Evolutionary conservation across 805 yeast genomes (phyloP).

Genomic region (Ogataea saltuana): DNA sequence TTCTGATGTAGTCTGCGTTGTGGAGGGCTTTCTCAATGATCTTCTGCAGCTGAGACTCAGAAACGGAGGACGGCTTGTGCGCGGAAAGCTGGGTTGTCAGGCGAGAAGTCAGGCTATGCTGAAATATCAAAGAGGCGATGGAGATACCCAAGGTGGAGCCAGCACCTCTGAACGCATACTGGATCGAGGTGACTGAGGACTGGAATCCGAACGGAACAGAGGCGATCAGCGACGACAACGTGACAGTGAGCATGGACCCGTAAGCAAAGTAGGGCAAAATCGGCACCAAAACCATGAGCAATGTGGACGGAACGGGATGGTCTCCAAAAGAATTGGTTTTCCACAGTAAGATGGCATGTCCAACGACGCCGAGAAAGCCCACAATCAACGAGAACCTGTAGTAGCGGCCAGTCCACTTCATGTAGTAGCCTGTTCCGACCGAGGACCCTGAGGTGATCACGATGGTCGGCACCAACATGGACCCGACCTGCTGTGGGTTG

Average conservation of each 20-base stretch:
- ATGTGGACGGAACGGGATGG: constrained; percentile 17
- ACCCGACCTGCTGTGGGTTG: constrained; percentile 58
- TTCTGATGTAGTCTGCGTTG: constrained; percentile 53
- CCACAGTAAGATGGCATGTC: constrained; percentile 34
- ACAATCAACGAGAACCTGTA: constrained; percentile 45
- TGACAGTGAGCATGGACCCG: constrained; percentile 61
- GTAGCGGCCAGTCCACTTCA: constrained; percentile 65
- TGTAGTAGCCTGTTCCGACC: constrained; percentile 61
- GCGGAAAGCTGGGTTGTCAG: constrained; percentile 35
- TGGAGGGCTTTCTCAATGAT: constrained; percentile 56
- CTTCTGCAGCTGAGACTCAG: constrained; percentile 38
- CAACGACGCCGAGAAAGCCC: constrained; percentile 46
- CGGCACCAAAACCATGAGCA: constrained; percentile 46
- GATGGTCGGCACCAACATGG: constrained; percentile 60
- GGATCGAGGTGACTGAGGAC: constrained; percentile 66
- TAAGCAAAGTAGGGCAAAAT: constrained; percentile 56
- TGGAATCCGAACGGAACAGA: constrained; percentile 69
- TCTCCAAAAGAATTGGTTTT: constrained; percentile 26
- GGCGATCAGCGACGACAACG: constrained; percentile 67
- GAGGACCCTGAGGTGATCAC: constrained; percentile 60
- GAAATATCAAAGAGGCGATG: constrained; percentile 63
- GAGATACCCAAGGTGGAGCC: constrained; percentile 69
- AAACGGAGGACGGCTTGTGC: constrained; percentile 38
- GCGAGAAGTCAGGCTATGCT: constrained; percentile 39
- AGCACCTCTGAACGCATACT: constrained; percentile 64